Percentiles rank a stretch among this genome's conserved stretches.
phyloP scores from a whole-genome alignment of 768 basidiomycete species.

The Tricholoma matsutake region DNA sequence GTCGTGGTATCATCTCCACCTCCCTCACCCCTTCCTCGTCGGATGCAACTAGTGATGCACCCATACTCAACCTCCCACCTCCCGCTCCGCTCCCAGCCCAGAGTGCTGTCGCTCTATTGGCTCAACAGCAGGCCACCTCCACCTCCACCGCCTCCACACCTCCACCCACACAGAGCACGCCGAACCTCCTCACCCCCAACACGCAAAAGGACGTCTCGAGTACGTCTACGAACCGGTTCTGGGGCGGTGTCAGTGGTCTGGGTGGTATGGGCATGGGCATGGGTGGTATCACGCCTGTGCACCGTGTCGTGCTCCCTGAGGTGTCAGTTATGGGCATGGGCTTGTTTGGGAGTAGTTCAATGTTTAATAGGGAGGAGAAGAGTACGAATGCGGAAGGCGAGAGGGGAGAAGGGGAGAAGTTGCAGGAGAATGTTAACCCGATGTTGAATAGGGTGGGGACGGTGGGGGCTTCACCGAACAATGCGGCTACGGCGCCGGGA shows the following conservation, averaged over 20 bases:
- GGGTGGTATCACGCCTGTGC: constrained; percentile 79
- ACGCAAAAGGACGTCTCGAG: constrained; percentile 75
- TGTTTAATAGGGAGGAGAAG: constrained; percentile 13
- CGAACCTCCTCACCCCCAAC: constrained; percentile 53
- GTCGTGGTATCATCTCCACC: constrained; percentile 42
- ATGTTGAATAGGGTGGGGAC: constrained; percentile 42
- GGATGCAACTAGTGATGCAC: constrained; percentile 17
- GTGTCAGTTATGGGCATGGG: constrained; percentile 23
- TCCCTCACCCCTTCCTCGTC: neutral
- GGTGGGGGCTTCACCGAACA: constrained; percentile 8
- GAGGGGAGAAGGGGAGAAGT: constrained; percentile 18
- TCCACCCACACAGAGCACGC: constrained; percentile 7
- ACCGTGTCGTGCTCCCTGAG: constrained; percentile 80
- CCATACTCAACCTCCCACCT: constrained; percentile 44
- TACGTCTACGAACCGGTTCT: constrained; percentile 61
- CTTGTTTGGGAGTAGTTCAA: constrained; percentile 8
- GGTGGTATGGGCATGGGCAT: constrained; percentile 33
- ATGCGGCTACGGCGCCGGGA: constrained; percentile 10
- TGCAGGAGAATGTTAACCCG: constrained; percentile 83
- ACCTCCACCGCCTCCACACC: constrained; percentile 16
- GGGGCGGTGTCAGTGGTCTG: constrained; percentile 62
- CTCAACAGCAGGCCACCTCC: constrained; percentile 10
- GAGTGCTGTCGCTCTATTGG: constrained; percentile 33
- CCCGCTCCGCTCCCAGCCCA: constrained; percentile 44
- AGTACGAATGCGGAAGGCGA: constrained; percentile 5